Percentiles rank a stretch among this genome's conserved stretches.
phyloP scores from a whole-genome alignment of 352 stramenopile genomes.

The Thalassiosira ordinaria region DNA sequence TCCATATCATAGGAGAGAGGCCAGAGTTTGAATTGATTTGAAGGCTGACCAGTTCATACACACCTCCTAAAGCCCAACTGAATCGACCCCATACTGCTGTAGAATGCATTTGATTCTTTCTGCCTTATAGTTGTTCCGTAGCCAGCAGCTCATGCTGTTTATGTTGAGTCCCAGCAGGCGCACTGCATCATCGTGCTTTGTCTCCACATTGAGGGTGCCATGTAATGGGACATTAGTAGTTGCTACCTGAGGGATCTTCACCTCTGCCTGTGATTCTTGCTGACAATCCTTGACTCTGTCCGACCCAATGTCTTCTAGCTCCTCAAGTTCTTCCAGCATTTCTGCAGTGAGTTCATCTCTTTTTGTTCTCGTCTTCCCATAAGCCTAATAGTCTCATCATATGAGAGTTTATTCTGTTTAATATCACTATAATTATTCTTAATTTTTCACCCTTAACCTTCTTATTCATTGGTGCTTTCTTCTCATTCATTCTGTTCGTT shows the following conservation, averaged over 20 bases:
- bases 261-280: background rate
- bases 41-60: background rate
- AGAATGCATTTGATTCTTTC: background rate
- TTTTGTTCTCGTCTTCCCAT: no score
- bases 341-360: no score
- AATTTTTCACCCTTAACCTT: no score
- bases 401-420: no score
- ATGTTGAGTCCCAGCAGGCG: background rate
- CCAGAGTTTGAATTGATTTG: background rate
- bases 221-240: background rate
- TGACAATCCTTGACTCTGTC: background rate
- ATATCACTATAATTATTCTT: no score
- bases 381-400: no score
- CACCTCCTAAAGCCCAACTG: background rate
- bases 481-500: background rate
- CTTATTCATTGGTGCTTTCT: no score
- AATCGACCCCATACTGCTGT: background rate
- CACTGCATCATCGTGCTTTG: background rate
- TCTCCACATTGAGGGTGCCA: background rate
- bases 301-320: background rate
- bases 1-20: background rate
- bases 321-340: background rate
- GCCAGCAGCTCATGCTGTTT: background rate
- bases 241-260: background rate
- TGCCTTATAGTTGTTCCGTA: background rate